Conservation (phyloP, 2,329 filamentous ascomycete species). For the Colletotrichum sansevieriae region DNA sequence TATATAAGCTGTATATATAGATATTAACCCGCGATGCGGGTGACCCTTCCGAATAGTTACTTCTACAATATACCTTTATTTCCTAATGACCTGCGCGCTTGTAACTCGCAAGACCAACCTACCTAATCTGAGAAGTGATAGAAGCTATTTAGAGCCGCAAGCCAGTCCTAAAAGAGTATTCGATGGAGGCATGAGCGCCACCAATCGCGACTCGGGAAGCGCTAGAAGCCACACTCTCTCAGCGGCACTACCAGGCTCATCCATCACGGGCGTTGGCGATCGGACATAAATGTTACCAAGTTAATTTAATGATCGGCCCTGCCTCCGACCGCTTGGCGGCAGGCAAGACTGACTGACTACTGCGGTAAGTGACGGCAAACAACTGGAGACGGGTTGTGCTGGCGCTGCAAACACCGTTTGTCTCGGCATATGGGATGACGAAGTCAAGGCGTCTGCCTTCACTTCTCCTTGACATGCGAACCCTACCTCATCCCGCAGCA, state of each 20-base stretch:
- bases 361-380: not conserved
- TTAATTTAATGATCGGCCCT: not conserved
- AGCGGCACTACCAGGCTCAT: not conserved
- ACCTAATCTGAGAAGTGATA: not conserved
- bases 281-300: no score
- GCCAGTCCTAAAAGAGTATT: conserved; percentile 12
- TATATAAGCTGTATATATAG: no score
- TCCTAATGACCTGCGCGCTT: no score
- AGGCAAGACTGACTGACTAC: not conserved
- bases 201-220: conserved; percentile 17
- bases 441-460: conserved; percentile 9
- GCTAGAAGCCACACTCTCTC: conserved; percentile 12
- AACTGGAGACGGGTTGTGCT: conserved; percentile 16
- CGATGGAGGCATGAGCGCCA: conserved; percentile 17
- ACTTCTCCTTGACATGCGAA: not conserved
- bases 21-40: no score
- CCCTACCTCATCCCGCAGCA: not conserved
- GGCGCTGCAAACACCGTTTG: conserved; percentile 27
- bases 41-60: no score
- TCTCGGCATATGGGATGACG: conserved; percentile 35
- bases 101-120: no score
- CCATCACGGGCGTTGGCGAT: not conserved
- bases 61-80: no score
- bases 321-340: conserved; percentile 8
- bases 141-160: conserved; percentile 22